These are phyloP conservation scores for Mycena latifolia DNA, from an alignment of 768 basidiomycete species.

Conservation along the genomic window DNA sequence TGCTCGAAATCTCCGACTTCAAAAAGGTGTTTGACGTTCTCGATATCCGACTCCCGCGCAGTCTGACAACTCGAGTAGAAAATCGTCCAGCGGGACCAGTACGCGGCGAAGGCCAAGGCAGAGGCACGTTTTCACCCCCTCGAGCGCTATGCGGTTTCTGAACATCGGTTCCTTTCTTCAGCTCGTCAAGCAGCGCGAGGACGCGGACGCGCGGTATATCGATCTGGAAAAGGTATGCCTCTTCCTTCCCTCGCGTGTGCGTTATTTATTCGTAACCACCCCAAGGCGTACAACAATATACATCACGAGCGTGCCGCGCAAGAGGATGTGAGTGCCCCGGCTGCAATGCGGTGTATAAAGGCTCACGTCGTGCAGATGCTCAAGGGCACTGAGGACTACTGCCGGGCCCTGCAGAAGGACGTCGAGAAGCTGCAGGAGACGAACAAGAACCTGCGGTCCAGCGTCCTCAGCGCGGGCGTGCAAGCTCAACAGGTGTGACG, in stretches of 20 bases:
- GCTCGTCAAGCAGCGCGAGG: not conserved
- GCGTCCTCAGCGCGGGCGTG: constrained; percentile 1
- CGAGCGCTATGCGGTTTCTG: too few species aligned
- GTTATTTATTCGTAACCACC: too few species aligned
- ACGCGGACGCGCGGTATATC: not conserved
- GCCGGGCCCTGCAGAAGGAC: too few species aligned
- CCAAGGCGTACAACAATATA: not conserved
- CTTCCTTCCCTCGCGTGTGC: too few species aligned
- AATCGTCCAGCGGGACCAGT: not conserved
- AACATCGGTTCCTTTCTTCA: not conserved
- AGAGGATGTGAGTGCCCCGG: not conserved
- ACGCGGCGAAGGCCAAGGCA: not conserved
- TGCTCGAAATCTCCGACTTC: not conserved
- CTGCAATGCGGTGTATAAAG: not conserved
- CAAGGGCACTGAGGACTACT: not conserved
- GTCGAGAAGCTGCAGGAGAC: not conserved
- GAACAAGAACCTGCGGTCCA: constrained; percentile 12
- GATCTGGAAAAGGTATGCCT: too few species aligned
- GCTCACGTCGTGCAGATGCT: not conserved
- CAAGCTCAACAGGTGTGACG: constrained; percentile 1
- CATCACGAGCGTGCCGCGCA: not conserved
- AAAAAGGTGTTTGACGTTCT: not conserved
- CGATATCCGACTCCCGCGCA: not conserved
- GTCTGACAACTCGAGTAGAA: not conserved
- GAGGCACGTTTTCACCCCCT: not conserved